Evolutionary conservation across 306 rosid species (phyloP).

Genomic region (Trichosanthes cucumerina): DNA sequence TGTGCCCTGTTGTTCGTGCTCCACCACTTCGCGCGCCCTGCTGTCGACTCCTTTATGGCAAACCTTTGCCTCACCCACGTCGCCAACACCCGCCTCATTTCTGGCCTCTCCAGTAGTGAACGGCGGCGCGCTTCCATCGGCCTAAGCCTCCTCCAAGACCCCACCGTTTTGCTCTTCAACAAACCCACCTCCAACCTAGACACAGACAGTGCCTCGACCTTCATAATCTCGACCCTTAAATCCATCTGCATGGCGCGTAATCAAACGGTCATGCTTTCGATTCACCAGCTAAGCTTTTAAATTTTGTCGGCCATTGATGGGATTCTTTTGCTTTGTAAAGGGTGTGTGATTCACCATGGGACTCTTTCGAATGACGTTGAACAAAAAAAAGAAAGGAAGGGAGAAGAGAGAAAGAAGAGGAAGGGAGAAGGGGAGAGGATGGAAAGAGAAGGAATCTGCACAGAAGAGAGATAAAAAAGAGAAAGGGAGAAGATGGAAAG

Average conservation of each 20-base stretch:
- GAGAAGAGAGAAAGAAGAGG: no score
- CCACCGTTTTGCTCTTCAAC: constrained; percentile 62
- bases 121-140: constrained; percentile 75
- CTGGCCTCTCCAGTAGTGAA: constrained; percentile 73
- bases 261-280: constrained; percentile 66
- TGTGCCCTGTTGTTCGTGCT: no score
- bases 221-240: constrained; percentile 65
- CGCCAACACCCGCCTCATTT: constrained; percentile 46
- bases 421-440: no score
- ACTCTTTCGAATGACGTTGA: constrained; percentile 36
- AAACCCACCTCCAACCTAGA: constrained; percentile 98
- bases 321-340: constrained; percentile 54
- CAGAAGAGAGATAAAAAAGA: no score
- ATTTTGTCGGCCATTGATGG: constrained; percentile 61
- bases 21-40: no score
- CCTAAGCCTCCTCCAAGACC: constrained; percentile 77
- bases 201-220: constrained; percentile 69
- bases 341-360: constrained; percentile 71
- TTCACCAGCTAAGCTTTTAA: constrained; percentile 84
- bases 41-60: constrained; percentile 44
- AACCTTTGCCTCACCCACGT: constrained; percentile 52
- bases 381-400: no score
- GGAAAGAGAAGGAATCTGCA: no score
- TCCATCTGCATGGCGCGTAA: constrained; percentile 46
- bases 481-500: no score